Evolutionary conservation across 2,329 filamentous ascomycete genomes (phyloP).

Genomic region (Aspergillus sp.): DNA sequence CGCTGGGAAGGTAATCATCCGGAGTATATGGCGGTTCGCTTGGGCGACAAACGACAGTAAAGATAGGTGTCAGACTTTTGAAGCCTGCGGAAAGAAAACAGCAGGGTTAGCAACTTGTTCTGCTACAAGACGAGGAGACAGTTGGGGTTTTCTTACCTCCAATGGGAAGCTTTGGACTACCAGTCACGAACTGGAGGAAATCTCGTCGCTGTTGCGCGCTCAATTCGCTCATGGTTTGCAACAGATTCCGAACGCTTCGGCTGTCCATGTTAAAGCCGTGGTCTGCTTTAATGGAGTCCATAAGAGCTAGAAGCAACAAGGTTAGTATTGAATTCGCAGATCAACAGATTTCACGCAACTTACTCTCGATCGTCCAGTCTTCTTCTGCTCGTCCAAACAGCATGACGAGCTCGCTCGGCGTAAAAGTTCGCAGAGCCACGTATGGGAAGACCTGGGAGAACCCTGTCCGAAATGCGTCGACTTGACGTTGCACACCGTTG

Average conservation of each 20-base stretch:
- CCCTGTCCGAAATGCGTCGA: slow-evolving; percentile 84
- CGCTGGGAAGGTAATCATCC: slow-evolving; percentile 97
- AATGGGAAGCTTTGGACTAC: slow-evolving; percentile 96
- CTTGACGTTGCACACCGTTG: slow-evolving; percentile 81
- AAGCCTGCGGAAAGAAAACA: slow-evolving; percentile 63
- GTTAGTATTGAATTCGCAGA: slow-evolving; percentile 23
- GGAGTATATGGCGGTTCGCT: slow-evolving; percentile 90
- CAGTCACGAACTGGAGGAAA: slow-evolving; percentile 96
- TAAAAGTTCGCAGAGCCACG: slow-evolving; percentile 87
- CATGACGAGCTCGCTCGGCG: slow-evolving; percentile 90
- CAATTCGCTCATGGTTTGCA: slow-evolving; percentile 93
- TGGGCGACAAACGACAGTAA: slow-evolving; percentile 98
- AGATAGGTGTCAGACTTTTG: slow-evolving; percentile 95
- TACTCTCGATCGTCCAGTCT: slow-evolving; percentile 97
- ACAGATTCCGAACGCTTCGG: slow-evolving; percentile 86
- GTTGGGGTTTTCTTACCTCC: slow-evolving; percentile 65
- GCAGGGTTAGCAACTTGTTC: slow-evolving; percentile 31
- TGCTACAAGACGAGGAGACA: neutral
- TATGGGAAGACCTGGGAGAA: slow-evolving; percentile 98
- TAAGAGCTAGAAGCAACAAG: slow-evolving; percentile 63
- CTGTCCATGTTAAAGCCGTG: slow-evolving; percentile 99
- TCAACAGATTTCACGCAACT: slow-evolving; percentile 39
- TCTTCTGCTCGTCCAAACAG: slow-evolving; percentile 91
- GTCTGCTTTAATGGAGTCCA: slow-evolving; percentile 98
- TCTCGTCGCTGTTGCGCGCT: slow-evolving; percentile 73